phyloP scores from a whole-genome alignment of 805 yeast species.

The Candida maesae region DNA sequence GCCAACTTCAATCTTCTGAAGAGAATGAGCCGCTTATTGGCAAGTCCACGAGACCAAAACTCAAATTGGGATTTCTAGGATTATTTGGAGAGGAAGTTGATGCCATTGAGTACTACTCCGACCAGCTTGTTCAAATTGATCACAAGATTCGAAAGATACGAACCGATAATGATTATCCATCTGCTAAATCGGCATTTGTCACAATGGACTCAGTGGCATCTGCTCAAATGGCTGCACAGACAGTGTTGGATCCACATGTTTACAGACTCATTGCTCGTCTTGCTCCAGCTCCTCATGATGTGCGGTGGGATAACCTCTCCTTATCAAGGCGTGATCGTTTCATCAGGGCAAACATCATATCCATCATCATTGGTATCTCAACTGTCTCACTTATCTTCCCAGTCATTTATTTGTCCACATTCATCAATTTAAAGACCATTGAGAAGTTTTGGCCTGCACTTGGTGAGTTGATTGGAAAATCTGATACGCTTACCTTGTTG shows the following conservation, averaged over 20 bases:
- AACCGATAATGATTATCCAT: constrained; percentile 52
- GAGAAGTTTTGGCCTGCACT: constrained; percentile 79
- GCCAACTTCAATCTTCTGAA: constrained; percentile 1
- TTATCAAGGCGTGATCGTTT: constrained; percentile 69
- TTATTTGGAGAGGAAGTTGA: constrained; percentile 70
- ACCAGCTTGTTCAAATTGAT: constrained; percentile 65
- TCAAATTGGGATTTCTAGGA: constrained; percentile 54
- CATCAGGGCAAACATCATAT: constrained; percentile 42
- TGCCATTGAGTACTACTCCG: constrained; percentile 72
- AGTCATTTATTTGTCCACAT: constrained; percentile 77
- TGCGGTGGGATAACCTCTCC: constrained; percentile 86
- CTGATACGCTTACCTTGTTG: constrained; percentile 68
- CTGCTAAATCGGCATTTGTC: constrained; percentile 87
- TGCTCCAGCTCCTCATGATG: constrained; percentile 97
- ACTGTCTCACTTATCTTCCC: constrained; percentile 79
- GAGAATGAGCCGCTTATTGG: constrained; percentile 5
- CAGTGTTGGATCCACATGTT: constrained; percentile 86
- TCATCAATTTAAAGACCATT: constrained; percentile 75
- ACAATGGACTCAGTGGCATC: constrained; percentile 94
- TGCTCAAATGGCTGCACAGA: constrained; percentile 96
- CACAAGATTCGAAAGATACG: constrained; percentile 44
- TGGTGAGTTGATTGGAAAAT: constrained; percentile 60
- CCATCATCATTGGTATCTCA: constrained; percentile 39
- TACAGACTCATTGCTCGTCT: constrained; percentile 74
- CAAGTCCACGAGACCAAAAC: constrained; percentile 23